phyloP scores from a whole-genome alignment of 495 filamentous ascomycete genomes.

The Polyplosphaeria fusca region DNA sequence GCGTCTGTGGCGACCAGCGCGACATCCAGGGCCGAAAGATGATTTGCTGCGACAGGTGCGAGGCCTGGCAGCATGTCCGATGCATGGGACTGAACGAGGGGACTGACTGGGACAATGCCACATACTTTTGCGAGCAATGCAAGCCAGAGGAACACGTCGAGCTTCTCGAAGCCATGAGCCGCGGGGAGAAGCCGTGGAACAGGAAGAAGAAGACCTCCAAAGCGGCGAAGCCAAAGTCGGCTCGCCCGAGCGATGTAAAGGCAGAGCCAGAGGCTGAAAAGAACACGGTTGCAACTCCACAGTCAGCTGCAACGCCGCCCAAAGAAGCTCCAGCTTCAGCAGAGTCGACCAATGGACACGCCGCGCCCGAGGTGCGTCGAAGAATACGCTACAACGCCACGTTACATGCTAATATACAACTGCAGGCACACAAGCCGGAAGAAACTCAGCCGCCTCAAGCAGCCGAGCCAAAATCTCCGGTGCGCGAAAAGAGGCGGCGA shows the following conservation, averaged over 20 bases:
- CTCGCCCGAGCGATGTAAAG: slow-evolving; percentile 26
- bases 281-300: neutral
- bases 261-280: slow-evolving; percentile 5
- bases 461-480: slow-evolving; percentile 25
- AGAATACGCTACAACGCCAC: neutral
- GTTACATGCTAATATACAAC: too few relatives aligned
- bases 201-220: slow-evolving; percentile 20
- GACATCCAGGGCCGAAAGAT: slow-evolving; percentile 81
- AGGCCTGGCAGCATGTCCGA: slow-evolving; percentile 93
- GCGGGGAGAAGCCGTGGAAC: slow-evolving; percentile 58
- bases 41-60: slow-evolving; percentile 87
- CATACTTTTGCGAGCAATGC: slow-evolving; percentile 91
- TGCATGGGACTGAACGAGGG: slow-evolving; percentile 85
- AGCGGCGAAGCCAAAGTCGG: slow-evolving; percentile 45
- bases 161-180: slow-evolving; percentile 67
- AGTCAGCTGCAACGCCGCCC: neutral
- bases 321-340: neutral
- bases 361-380: slow-evolving; percentile 14
- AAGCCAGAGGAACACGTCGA: slow-evolving; percentile 74
- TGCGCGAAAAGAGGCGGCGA: slow-evolving; percentile 26
- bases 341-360: slow-evolving; percentile 11
- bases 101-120: slow-evolving; percentile 65
- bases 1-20: slow-evolving; percentile 84
- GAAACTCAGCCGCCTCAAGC: slow-evolving; percentile 3
- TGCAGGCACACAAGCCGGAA: slow-evolving; percentile 15